Conservation (phyloP, 2,329 filamentous ascomycete genomes). For the Remersonia thermophila region DNA sequence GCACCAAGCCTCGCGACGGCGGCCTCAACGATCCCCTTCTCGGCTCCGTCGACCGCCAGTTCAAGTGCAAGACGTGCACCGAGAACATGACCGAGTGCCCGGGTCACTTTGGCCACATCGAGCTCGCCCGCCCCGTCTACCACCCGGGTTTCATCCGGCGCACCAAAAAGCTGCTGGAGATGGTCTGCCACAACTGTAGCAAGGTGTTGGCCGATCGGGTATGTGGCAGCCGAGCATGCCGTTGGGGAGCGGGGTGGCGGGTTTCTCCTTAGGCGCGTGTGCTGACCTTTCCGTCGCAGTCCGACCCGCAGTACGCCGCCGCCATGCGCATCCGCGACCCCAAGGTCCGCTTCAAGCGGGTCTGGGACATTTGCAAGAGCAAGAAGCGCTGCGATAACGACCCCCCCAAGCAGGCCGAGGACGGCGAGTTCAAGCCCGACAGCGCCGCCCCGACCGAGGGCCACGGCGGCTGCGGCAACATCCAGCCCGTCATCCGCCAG, state of each 20-base stretch:
- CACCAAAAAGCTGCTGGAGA: conserved; percentile 98
- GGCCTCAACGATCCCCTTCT: conserved; percentile 93
- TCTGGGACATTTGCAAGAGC: conserved; percentile 86
- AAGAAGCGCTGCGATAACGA: conserved; percentile 78
- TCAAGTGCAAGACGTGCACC: conserved; percentile 91
- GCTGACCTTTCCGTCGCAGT: conserved; percentile 57
- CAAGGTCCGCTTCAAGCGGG: conserved; percentile 83
- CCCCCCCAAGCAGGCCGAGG: conserved; percentile 51
- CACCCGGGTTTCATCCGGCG: conserved; percentile 95
- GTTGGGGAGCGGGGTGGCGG: conserved; percentile 24
- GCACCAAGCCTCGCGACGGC: conserved; percentile 77
- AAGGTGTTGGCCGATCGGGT: conserved; percentile 96
- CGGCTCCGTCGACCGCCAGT: conserved; percentile 89
- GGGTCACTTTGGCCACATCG: conserved; percentile 97
- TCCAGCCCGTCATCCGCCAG: conserved; percentile 77
- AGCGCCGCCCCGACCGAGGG: conserved; percentile 42
- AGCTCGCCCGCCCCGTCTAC: conserved; percentile 90
- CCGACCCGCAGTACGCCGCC: conserved; percentile 68
- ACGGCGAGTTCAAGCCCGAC: conserved; percentile 53
- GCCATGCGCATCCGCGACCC: conserved; percentile 80
- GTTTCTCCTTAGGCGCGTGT: conserved; percentile 38
- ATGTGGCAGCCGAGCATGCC: conserved; percentile 45
- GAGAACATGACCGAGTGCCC: conserved; percentile 94
- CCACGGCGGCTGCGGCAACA: conserved; percentile 90
- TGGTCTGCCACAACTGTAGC: conserved; percentile 97